A percentile compares a stretch with the other conserved stretches of the same genome.
phyloP scores from a whole-genome alignment of 192 early-diverging fungal genomes.

The Coemansia sp. region DNA sequence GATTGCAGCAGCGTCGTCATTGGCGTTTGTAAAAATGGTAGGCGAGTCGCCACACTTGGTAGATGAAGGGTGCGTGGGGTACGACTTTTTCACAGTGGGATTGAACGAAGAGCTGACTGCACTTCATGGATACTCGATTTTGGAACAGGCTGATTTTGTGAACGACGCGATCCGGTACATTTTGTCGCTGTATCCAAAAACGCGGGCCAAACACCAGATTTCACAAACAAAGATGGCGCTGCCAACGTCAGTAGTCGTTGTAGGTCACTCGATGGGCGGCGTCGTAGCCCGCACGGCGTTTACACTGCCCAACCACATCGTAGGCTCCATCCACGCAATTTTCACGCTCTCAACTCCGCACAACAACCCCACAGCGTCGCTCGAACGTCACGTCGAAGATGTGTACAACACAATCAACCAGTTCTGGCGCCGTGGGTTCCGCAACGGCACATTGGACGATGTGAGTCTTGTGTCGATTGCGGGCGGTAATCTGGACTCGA shows the following conservation, averaged over 20 bases:
- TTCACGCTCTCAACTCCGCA: conserved; percentile 91
- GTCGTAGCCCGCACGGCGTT: conserved; percentile 84
- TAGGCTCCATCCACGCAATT: conserved; percentile 73
- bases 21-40: conserved; percentile 54
- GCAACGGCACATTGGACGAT: conserved; percentile 46
- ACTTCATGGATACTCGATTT: conserved; percentile 74
- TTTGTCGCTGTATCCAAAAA: conserved; percentile 63
- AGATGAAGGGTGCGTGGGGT: conserved; percentile 43
- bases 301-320: conserved; percentile 64
- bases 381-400: conserved; percentile 56
- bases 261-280: conserved; percentile 96
- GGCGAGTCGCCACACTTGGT: conserved; percentile 12
- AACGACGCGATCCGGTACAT: conserved; percentile 79
- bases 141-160: conserved; percentile 84
- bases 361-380: conserved; percentile 69
- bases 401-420: conserved; percentile 66
- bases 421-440: conserved; percentile 64
- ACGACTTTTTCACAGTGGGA: conserved; percentile 62
- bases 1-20: conserved; percentile 70
- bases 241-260: conserved; percentile 74
- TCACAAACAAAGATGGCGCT: conserved; percentile 21
- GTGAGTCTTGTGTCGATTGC: conserved; percentile 84
- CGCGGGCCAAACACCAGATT: conserved; percentile 24
- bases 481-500: conserved; percentile 83
- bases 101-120: conserved; percentile 91